Conservation (phyloP, 2,329 filamentous ascomycete genomes). For the Paradendryphiella salina region DNA sequence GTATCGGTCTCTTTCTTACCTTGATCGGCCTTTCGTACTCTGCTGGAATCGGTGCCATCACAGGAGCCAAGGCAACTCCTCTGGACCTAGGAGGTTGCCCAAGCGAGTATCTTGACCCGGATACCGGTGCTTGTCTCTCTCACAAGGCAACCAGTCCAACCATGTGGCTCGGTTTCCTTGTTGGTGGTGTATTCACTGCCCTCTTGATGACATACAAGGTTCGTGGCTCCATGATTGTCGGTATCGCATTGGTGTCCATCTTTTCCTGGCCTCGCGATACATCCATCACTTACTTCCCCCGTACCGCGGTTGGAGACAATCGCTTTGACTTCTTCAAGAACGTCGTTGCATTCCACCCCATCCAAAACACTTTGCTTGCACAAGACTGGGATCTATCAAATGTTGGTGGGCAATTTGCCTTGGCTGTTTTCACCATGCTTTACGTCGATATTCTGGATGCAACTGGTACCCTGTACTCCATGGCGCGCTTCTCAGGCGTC, state of each 20-base stretch:
- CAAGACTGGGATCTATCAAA: conserved; percentile 72
- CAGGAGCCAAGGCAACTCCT: conserved; percentile 68
- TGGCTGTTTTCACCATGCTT: conserved; percentile 84
- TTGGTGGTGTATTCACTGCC: conserved; percentile 77
- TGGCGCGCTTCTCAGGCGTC: conserved; percentile 81
- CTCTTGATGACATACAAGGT: conserved; percentile 82
- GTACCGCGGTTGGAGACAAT: conserved; percentile 68
- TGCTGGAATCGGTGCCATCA: conserved; percentile 78
- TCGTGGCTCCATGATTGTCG: conserved; percentile 81
- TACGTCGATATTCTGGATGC: conserved; percentile 85
- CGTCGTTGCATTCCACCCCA: conserved; percentile 80
- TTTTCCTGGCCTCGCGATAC: conserved; percentile 84
- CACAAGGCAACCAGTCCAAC: conserved; percentile 79
- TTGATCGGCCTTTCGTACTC: conserved; percentile 78
- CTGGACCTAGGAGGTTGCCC: conserved; percentile 76
- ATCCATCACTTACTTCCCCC: conserved; percentile 76
- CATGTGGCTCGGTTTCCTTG: conserved; percentile 89
- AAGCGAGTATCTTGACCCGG: conserved; percentile 49
- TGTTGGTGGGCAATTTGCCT: conserved; percentile 74
- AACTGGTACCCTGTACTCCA: conserved; percentile 84
- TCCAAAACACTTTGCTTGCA: conserved; percentile 67
- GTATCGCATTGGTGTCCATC: conserved; percentile 80
- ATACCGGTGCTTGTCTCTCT: conserved; percentile 61
- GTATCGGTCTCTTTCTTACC: conserved; percentile 83
- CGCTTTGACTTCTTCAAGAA: conserved; percentile 85